These are phyloP conservation scores for Blastomyces emzantsi DNA, from an alignment of 2,329 filamentous ascomycete genomes.

Conservation along the genomic window DNA sequence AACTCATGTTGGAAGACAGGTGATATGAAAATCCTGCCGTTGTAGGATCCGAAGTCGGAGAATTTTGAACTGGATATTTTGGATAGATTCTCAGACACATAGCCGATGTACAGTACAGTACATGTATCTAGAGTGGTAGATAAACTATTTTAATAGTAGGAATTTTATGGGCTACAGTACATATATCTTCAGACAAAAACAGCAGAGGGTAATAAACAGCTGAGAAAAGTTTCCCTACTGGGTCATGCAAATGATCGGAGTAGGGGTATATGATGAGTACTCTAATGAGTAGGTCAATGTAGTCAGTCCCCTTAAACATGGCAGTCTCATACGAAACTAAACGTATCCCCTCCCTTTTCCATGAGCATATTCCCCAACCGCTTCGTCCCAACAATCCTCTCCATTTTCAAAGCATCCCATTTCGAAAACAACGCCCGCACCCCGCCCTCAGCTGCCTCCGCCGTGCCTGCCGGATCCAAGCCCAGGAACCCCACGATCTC, in stretches of 20 bases:
- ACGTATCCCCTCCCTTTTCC: slow-evolving; percentile 74
- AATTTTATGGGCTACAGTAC: background rate
- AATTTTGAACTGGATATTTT: background rate
- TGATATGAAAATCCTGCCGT: background rate
- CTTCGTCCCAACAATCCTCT: slow-evolving; percentile 75
- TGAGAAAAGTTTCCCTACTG: background rate
- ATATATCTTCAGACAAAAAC: background rate
- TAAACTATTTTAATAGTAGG: background rate
- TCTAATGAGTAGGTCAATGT: background rate
- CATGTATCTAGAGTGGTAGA: background rate
- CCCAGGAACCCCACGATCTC: slow-evolving; percentile 37
- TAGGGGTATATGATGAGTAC: background rate
- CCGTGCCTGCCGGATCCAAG: slow-evolving; percentile 47
- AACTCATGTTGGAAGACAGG: too few relatives aligned
- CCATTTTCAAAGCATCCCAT: slow-evolving; percentile 82
- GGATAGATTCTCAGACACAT: background rate
- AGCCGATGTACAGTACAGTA: background rate
- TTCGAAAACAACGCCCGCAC: slow-evolving; percentile 64
- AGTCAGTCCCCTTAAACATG: background rate
- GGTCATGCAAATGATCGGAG: background rate
- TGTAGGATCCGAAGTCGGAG: background rate
- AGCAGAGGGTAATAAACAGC: background rate
- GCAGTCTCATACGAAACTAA: slow-evolving; percentile 72
- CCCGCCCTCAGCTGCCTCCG: slow-evolving; percentile 47
- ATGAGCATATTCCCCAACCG: slow-evolving; percentile 75